Base-by-base conservation (phyloP, 768 basidiomycete species). In the Podaxis sp. region DNA sequence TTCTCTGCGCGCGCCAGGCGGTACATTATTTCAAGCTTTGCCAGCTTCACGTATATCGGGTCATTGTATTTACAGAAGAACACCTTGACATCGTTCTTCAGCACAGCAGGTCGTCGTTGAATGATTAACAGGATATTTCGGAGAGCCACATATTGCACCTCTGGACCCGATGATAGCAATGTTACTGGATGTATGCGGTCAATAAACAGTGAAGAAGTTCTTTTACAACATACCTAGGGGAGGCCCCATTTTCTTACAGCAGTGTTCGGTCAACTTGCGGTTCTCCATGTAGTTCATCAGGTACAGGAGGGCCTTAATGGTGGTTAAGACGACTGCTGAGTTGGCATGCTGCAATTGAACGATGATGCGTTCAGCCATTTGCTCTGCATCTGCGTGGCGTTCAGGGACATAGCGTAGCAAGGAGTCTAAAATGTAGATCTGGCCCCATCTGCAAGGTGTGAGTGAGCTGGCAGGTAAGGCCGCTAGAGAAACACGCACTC, bases 21-120 rank as follows among this genome's bases (percentile, higher is more conserved):
- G 75, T 99, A 99, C 93, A 99, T 99, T 71, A 99, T 98, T 75
- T 99, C 97, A 57, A 99, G 81, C 70, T 99, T 99, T 55, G 96
- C 96, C 33, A 99, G 83, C 74, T 99, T 99, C 73, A 99, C 94
- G 73, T 99, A 99, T 67, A 99, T 97, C 2, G 97, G 97, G 70
- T 99, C 97, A 73, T 99, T 99, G 75, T 99, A 99, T 76, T 99
- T 99, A 90, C 95, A 98, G 78, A 99, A 99, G 78, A 99, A 99
- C 13, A 98, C 96, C 69, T 95, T 95, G 71, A 99, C 96, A 72
- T 99, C 97, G 76, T 97, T 97, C 76, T 92, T 92, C 46, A 99
- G 80, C 36, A 99, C 93, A 12, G 87, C 76, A 2, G 97, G 95
- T 33, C 97, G 84, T 53, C 96, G 86, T 77, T 99, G 97, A 65